Conservation (phyloP, 108 stramenopile species). For the Skeletonema costatum region DNA sequence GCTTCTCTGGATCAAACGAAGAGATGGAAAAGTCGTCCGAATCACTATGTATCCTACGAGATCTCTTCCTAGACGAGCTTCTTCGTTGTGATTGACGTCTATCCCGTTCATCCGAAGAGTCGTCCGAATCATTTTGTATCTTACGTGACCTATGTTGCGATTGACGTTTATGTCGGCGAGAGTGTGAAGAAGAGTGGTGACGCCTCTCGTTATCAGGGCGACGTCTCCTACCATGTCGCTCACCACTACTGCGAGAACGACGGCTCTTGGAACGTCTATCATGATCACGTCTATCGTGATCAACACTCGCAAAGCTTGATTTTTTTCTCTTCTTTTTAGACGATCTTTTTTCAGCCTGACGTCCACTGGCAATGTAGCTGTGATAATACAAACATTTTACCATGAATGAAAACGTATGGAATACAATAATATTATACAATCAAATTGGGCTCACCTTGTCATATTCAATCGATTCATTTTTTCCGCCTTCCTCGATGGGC, state of each 20-base stretch:
- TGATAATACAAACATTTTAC: background rate
- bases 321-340: background rate
- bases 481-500: background rate
- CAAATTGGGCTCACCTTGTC: background rate
- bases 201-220: background rate
- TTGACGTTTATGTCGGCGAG: background rate
- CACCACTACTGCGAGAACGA: background rate
- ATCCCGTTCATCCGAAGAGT: background rate
- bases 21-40: background rate
- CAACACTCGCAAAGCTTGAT: background rate
- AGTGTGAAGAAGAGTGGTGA: background rate
- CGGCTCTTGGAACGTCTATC: background rate
- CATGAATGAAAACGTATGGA: background rate
- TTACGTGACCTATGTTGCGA: background rate
- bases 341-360: background rate
- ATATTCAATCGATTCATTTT: background rate
- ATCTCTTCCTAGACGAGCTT: background rate
- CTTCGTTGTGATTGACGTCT: background rate
- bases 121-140: background rate
- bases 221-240: background rate
- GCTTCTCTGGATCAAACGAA: background rate
- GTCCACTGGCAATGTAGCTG: background rate
- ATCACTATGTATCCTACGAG: background rate
- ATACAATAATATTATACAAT: background rate
- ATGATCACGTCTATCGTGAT: background rate